These are phyloP conservation scores for Verruconis gallopava DNA, from an alignment of 2,329 filamentous ascomycete species.

Conservation along the genomic window DNA sequence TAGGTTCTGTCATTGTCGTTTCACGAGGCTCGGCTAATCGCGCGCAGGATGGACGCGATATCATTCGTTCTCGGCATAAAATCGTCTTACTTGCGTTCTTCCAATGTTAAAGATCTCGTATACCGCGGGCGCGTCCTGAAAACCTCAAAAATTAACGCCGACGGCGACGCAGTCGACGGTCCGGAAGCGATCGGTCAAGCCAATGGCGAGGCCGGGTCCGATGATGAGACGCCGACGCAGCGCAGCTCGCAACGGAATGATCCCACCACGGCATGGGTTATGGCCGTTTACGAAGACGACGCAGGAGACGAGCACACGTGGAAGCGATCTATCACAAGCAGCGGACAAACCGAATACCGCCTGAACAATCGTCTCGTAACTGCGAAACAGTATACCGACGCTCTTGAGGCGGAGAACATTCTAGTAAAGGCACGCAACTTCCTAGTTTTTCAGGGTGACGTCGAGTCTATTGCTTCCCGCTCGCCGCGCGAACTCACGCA, in stretches of 20 bases:
- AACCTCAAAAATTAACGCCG: constrained; percentile 83
- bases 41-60: constrained; percentile 84
- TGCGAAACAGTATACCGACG: constrained; percentile 85
- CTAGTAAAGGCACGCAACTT: constrained; percentile 97
- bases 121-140: constrained; percentile 91
- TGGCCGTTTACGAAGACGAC: constrained; percentile 98
- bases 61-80: constrained; percentile 98
- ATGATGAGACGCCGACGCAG: constrained; percentile 39
- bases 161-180: constrained; percentile 51
- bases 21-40: too few species aligned
- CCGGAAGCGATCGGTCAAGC: constrained; percentile 44
- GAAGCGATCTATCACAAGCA: constrained; percentile 86
- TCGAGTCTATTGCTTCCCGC: constrained; percentile 91
- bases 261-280: constrained; percentile 93
- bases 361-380: constrained; percentile 88
- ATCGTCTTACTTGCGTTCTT: constrained; percentile 90
- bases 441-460: constrained; percentile 94
- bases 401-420: constrained; percentile 87
- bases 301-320: constrained; percentile 88
- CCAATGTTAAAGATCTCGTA: constrained; percentile 85
- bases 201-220: constrained; percentile 22
- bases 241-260: constrained; percentile 58
- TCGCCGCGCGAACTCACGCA: constrained; percentile 87
- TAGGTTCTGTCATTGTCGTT: constrained; percentile 32
- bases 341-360: constrained; percentile 84